Percentiles rank a stretch among this genome's conserved stretches.
Evolutionary conservation across 2,329 filamentous ascomycete species (phyloP).

Genomic region (Grosmannia clavigera): DNA sequence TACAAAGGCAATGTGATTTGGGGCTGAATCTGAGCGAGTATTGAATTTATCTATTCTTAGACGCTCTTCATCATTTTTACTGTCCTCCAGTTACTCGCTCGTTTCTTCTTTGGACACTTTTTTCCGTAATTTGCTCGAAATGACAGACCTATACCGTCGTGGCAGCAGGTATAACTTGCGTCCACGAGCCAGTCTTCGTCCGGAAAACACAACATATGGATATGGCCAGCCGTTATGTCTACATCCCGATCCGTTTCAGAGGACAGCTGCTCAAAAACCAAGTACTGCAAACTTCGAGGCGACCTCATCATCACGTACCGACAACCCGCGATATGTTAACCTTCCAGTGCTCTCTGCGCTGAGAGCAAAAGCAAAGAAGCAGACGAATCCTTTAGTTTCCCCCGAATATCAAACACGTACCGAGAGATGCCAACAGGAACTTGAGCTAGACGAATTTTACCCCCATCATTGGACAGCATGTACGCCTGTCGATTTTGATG

Average conservation of each 20-base stretch:
- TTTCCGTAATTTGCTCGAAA: not conserved
- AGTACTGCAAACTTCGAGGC: no score
- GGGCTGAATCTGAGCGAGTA: no score
- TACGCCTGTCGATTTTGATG: not conserved
- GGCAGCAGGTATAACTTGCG: no score
- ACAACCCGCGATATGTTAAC: no score
- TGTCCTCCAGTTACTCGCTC: not conserved
- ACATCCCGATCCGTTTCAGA: not conserved
- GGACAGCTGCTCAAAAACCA: not conserved
- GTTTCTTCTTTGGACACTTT: not conserved
- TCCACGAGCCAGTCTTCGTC: no score
- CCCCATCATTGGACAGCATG: not conserved
- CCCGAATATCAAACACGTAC: not conserved
- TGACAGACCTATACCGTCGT: no score
- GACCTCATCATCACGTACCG: no score
- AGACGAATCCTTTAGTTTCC: not conserved
- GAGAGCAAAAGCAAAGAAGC: not conserved
- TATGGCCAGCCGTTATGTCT: not conserved
- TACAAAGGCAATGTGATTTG: no score
- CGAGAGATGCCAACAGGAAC: not conserved
- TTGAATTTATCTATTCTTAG: not conserved
- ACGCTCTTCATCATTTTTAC: not conserved
- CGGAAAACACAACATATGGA: not conserved
- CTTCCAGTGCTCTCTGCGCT: no score
- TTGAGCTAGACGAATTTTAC: not conserved